A percentile compares a stretch with the other conserved stretches of the same genome.
Conservation (phyloP, 371 early-diverging fungal genomes). For the Saksenaea vasiformis region DNA sequence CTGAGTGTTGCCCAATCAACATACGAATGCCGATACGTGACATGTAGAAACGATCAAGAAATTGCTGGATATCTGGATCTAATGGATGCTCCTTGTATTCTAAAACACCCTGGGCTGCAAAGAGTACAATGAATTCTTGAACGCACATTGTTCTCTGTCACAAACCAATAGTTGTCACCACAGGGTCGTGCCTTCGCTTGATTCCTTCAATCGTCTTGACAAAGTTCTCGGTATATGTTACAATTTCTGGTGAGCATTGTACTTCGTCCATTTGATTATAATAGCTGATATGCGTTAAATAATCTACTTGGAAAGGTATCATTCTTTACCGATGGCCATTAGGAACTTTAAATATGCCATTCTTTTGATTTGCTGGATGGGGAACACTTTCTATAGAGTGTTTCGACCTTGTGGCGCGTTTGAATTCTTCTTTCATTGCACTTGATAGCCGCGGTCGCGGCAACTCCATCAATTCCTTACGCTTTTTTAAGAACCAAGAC, state of each 20-base stretch:
- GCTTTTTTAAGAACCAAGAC: neutral
- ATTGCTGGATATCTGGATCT: slow-evolving; percentile 87
- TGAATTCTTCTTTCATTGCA: slow-evolving; percentile 29
- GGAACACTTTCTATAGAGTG: slow-evolving; percentile 53
- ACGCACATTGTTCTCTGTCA: neutral
- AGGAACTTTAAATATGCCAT: slow-evolving; percentile 14
- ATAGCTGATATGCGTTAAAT: slow-evolving; percentile 31
- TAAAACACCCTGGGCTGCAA: slow-evolving; percentile 86
- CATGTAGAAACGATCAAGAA: slow-evolving; percentile 96
- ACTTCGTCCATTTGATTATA: slow-evolving; percentile 62
- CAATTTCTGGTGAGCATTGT: slow-evolving; percentile 72
- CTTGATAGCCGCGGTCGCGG: slow-evolving; percentile 59
- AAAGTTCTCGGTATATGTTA: slow-evolving; percentile 80
- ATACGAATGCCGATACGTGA: slow-evolving; percentile 97
- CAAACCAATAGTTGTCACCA: slow-evolving; percentile 85
- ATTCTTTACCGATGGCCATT: slow-evolving; percentile 31
- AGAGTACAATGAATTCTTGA: neutral
- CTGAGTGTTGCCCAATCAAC: slow-evolving; percentile 89
- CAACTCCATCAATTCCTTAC: slow-evolving; percentile 71
- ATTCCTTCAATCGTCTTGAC: slow-evolving; percentile 86
- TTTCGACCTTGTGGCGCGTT: neutral
- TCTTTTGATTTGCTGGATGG: slow-evolving; percentile 36
- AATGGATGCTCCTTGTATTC: slow-evolving; percentile 84
- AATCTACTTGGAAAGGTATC: neutral
- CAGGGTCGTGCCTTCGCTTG: slow-evolving; percentile 93